Evolutionary conservation across 1,284 basidiomycete genomes (phyloP), one percentile per base, ranked within the genome.

Genomic region (Flammula alnicola): DNA sequence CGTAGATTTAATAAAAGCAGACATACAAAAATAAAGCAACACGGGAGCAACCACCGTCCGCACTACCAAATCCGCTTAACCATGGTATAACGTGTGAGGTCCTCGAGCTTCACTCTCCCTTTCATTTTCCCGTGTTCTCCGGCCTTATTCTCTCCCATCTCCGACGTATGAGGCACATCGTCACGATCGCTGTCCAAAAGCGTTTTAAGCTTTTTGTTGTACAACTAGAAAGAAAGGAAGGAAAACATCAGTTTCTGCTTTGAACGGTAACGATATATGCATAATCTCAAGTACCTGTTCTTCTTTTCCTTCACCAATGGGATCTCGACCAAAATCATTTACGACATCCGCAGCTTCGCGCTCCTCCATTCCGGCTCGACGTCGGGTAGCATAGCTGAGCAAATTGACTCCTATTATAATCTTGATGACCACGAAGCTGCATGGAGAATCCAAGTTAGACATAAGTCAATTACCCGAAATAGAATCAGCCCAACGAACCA

Each of bases 61-160:
- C 27, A 12, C 53, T 64, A 95, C 91, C 91, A 95, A 45, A 95
- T 95, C 36, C 91, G 79, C 65, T 95, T 95, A 30, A 95, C 88
- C 93, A 96, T 96, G 17, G 93, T 95, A 75, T 90, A 96, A 50
- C 93, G 71, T 30, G 91, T 95, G 50, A 95, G 78, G 60, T 95
- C 92, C 64, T 95, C 92, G 51, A 96, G 68, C 49, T 82, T 80
- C 53, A 89, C 78, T 52, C 85, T 80, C 55, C 81, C 84, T 61
- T 76, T 84, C 69, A 83, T 81, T 27, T 77, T 75, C 23, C 64
- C 62, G 3, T 61, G 71, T 29, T 66, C 70, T 19, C 62, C 71
- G 36, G 71, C 62, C 48, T 68, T 72, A 33, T 76, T 76, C 64
- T 89, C 87, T 1, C 86, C 88, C 46, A 89, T 84, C 60, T 92